Base-by-base conservation (phyloP, 805 yeast genomes). In the Jamesozyma gamospora region DNA sequence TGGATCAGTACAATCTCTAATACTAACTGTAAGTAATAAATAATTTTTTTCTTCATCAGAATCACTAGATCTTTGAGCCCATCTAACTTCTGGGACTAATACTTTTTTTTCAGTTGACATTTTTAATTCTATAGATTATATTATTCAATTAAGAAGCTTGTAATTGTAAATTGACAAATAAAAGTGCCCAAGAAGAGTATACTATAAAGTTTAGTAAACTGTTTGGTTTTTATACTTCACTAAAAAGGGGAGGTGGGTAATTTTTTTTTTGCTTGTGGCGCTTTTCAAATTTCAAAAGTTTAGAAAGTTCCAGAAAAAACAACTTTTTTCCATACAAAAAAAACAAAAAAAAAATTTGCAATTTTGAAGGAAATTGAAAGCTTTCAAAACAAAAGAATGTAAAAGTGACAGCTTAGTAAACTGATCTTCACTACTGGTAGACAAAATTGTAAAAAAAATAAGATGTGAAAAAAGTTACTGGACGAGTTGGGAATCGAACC, bases 1-100 rank as follows among this genome's bases (percentile, higher is more conserved):
- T 32, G 80, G 73, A 41, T 75, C 65, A 36, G 64, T 70, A 21
- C 88, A 75, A 58, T 88, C 95, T 18, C 78, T 71, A 24, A 84
- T 76, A 44, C 74, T 71, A 39, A 90, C 72, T 0, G 95, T 87
- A 41, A 90, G 62, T 60, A 71, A 82, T 16, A 92, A 51, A 28
- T 86, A 56, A 62, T 90, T 90, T 64, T 84, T 88, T 25, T 74
- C 68, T 10, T 74, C 72, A 29, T 79, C 94, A 4, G 70, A 62
- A n/a, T 70, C 80, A 56, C 71, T 77, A 40, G 96, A 86, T 65
- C 98, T 84, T 70, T 90, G 98, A 11, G 98, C 97, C 98, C 98
- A 90, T 58, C 78, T 69, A 31, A 85, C 90, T 68, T 64, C 66
- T 35, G 79, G 75, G 40, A 53, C 53, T 37, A 55, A 43, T 18